Conservation (phyloP, 2,329 filamentous ascomycete genomes). For the Bipolaris bicolor region DNA sequence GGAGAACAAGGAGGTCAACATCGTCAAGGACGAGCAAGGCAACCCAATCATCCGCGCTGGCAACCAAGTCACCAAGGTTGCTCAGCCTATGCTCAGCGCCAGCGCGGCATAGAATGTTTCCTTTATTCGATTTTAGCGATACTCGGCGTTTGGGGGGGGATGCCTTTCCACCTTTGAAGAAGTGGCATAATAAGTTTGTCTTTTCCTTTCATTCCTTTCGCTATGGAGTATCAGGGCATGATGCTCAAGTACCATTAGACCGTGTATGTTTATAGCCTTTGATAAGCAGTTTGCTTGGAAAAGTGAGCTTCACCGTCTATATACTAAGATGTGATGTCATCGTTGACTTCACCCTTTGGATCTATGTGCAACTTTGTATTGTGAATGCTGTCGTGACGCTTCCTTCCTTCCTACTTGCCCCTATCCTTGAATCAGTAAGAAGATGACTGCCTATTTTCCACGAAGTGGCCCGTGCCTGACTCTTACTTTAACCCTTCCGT, state of each 20-base stretch:
- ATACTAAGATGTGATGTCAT: constrained; percentile 28
- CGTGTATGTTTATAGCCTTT: constrained; percentile 37
- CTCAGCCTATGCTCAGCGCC: constrained; percentile 79
- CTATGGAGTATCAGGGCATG: constrained; percentile 28
- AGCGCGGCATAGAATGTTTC: constrained; percentile 70
- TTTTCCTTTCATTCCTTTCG: constrained; percentile 38
- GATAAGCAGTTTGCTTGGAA: constrained; percentile 26
- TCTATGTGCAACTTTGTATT: not conserved
- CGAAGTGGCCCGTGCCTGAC: constrained; percentile 9
- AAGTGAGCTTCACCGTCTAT: constrained; percentile 26
- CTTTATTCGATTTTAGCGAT: constrained; percentile 33
- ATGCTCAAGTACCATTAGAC: constrained; percentile 36
- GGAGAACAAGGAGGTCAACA: constrained; percentile 72
- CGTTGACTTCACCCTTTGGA: constrained; percentile 9
- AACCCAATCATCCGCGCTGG: constrained; percentile 86
- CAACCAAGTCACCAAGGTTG: constrained; percentile 81
- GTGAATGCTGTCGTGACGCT: not conserved
- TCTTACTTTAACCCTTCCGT: not conserved
- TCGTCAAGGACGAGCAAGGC: constrained; percentile 80
- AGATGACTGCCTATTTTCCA: constrained; percentile 9
- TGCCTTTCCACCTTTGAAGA: constrained; percentile 22
- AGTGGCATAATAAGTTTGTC: constrained; percentile 32
- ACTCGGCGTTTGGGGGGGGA: constrained; percentile 40
- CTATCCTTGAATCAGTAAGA: not conserved
- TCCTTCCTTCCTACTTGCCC: not conserved